Conservation (phyloP, 2,329 filamentous ascomycete genomes). For the Arthrobotrys iridis region DNA sequence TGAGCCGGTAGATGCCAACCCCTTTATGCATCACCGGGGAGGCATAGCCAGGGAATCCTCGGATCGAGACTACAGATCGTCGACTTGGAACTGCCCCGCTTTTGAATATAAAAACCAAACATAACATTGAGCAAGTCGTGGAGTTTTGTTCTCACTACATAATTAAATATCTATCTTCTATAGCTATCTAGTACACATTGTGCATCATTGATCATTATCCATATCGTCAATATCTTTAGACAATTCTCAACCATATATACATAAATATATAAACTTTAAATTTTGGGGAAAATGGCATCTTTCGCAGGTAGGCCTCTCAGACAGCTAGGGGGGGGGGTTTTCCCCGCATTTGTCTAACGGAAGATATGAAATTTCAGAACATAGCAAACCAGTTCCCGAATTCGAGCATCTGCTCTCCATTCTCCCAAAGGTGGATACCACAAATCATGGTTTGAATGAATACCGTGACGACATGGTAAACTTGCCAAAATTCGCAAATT, state of each 20-base stretch:
- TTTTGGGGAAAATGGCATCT: slow-evolving; percentile 10
- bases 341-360: neutral
- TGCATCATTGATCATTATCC: too few species aligned
- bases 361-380: slow-evolving; percentile 22
- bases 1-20: neutral
- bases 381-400: slow-evolving; percentile 24
- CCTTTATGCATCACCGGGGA: neutral
- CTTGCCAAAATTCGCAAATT: slow-evolving; percentile 6
- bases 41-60: neutral
- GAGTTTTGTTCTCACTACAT: too few species aligned
- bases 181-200: too few species aligned
- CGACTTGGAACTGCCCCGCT: neutral
- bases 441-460: slow-evolving; percentile 1
- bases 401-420: slow-evolving; percentile 12
- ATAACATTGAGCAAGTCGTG: neutral
- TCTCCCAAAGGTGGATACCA: neutral
- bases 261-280: neutral
- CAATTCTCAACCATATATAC: too few species aligned
- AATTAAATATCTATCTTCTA: too few species aligned
- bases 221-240: too few species aligned
- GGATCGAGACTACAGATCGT: slow-evolving; percentile 1
- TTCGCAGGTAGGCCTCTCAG: slow-evolving; percentile 6
- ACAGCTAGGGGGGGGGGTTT: too few species aligned
- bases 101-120: neutral
- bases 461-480: neutral